Base-by-base conservation (phyloP, 2,329 filamentous ascomycete genomes). In the Colletotrichum abscissum region DNA sequence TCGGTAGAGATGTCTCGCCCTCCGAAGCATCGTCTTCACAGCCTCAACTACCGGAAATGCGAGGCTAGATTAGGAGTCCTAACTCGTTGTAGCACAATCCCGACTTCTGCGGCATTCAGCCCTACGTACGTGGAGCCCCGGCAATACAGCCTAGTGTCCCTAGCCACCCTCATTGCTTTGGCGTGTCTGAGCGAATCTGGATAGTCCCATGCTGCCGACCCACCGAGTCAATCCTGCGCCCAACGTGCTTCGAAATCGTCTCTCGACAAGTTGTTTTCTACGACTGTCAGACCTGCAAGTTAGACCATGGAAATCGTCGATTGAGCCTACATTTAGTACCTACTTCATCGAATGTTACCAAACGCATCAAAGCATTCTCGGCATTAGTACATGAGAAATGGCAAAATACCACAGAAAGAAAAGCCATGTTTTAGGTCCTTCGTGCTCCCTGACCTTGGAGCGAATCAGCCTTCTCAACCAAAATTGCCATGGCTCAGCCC, bases 401-500 rank as follows among this genome's bases (percentile, higher is more conserved):
- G n/a, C 7, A 12, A 49, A 14, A 63, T 11, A 26, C 22, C 16
- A 8, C 8, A 46, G 42, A 19, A 46, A 7, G 5, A n/a, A n/a
- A 46, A n/a, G 42, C 11, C 24, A 26, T 9, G 3, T 28, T 14
- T 49, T 22, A 11, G 2, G 6, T 28, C 4, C 24, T 5, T 30
- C 14, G 16, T 11, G 22, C 22, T 22, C 14, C 8, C 16, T 30
- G 7, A 14, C 12, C 9, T n/a, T 6, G 24, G 35, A 24, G 26
- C 5, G 9, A 24, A 24, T 54, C 19, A 52, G 58, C 22, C 64
- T 14, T 58, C 30, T 19, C 4, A 24, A 8, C 58, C 22, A 63
- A 14, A 26, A 16, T 26, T 5, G 64, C 42, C 35, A 38, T 57
- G 49, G 57, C 57, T 24, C 52, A 72, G 69, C 59, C 49, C 52